Evolutionary conservation across 2,329 filamentous ascomycete genomes (phyloP).

Genomic region (Dothideomycetes sp.): DNA sequence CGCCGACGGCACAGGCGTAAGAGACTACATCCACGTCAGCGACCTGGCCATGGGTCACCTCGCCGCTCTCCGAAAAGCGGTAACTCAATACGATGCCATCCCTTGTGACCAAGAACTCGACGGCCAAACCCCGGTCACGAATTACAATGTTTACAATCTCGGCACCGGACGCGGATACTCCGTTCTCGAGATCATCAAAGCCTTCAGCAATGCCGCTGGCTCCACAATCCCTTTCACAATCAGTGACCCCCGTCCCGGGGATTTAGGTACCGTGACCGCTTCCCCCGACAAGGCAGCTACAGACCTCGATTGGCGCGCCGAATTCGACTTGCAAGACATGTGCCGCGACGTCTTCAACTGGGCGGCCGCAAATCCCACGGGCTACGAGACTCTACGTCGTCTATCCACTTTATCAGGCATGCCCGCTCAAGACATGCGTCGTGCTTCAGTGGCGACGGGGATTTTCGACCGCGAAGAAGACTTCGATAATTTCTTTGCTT

Average conservation of each 20-base stretch:
- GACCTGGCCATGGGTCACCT: constrained; percentile 57
- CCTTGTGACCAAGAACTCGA: not conserved
- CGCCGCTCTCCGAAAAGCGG: constrained; percentile 42
- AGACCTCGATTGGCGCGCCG: constrained; percentile 31
- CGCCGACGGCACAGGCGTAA: constrained; percentile 54
- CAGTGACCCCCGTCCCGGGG: constrained; percentile 31
- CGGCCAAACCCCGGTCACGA: constrained; percentile 9
- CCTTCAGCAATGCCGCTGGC: constrained; percentile 29
- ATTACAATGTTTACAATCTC: constrained; percentile 28
- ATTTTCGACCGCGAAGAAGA: constrained; percentile 10
- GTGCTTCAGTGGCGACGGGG: constrained; percentile 1
- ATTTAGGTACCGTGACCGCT: constrained; percentile 35
- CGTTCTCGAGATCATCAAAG: constrained; percentile 34
- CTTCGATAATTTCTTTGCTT: constrained; percentile 8
- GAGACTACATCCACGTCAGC: constrained; percentile 60
- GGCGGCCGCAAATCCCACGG: constrained; percentile 9
- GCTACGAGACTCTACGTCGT: constrained; percentile 10
- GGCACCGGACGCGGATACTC: constrained; percentile 35
- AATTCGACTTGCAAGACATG: constrained; percentile 23
- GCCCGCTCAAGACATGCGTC: not conserved
- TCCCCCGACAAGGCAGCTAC: constrained; percentile 30
- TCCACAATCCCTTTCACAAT: constrained; percentile 28
- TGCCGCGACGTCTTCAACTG: constrained; percentile 13
- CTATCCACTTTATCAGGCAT: constrained; percentile 6
- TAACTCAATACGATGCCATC: constrained; percentile 20